Evolutionary conservation across 2,329 filamentous ascomycete species (phyloP).

Genomic region (Xylariales sp.): DNA sequence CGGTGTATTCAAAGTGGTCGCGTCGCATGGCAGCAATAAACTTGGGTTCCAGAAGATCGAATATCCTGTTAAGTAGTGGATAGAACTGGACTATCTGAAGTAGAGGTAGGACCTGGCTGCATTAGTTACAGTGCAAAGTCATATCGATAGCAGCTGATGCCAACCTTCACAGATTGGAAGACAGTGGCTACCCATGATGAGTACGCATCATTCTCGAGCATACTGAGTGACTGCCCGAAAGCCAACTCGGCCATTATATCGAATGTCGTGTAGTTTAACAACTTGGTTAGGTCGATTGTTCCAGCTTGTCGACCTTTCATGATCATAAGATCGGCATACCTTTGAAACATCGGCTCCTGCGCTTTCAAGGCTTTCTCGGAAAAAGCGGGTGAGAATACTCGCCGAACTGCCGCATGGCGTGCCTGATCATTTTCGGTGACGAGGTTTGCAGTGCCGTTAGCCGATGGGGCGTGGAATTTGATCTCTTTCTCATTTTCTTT

Average conservation of each 20-base stretch:
- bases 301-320: conserved; percentile 16
- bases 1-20: conserved; percentile 16
- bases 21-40: conserved; percentile 16
- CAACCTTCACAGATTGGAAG: conserved; percentile 16
- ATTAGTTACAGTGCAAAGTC: not conserved
- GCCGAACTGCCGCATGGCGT: conserved; percentile 18
- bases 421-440: conserved; percentile 15
- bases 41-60: conserved; percentile 18
- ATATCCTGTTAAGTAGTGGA: conserved; percentile 16
- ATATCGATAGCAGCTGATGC: not conserved
- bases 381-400: conserved; percentile 25
- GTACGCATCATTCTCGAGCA: conserved; percentile 22
- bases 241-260: conserved; percentile 36
- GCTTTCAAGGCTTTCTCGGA: conserved; percentile 26
- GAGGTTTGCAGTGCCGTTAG: conserved; percentile 1
- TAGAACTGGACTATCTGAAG: conserved; percentile 21
- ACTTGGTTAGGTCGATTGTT: conserved; percentile 9
- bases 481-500: conserved; percentile 23
- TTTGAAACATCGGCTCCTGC: conserved; percentile 27
- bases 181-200: conserved; percentile 15
- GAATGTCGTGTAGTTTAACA: conserved; percentile 29
- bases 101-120: conserved; percentile 13
- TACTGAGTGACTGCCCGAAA: conserved; percentile 35
- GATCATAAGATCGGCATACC: conserved; percentile 24
- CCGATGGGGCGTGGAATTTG: conserved; percentile 14